Conservation (phyloP, 2,329 filamentous ascomycete genomes). For the Aspergillus novofumigatus region DNA sequence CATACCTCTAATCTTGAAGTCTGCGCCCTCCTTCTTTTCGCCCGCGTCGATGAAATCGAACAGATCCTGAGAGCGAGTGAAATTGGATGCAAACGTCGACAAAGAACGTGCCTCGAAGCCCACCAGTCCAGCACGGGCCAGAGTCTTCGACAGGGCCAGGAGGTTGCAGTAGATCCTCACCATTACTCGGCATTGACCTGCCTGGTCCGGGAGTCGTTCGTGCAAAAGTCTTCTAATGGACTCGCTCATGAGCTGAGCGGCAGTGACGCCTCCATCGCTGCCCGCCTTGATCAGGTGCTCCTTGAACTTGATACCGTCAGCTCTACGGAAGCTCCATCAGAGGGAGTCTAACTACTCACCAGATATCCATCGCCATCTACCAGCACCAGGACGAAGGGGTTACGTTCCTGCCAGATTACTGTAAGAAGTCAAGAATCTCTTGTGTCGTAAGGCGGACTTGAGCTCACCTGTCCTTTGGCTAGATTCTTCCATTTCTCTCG, state of each 20-base stretch:
- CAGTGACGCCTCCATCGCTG: constrained; percentile 53
- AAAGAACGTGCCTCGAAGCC: no score
- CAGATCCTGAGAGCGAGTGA: no score
- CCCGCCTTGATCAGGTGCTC: constrained; percentile 47
- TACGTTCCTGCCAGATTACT: constrained; percentile 39
- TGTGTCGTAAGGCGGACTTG: no score
- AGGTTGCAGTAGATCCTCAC: no score
- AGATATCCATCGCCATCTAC: constrained; percentile 61
- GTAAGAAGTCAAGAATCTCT: no score
- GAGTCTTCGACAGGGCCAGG: no score
- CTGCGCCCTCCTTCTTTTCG: no score
- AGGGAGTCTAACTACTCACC: constrained; percentile 13
- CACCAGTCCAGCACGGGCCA: no score
- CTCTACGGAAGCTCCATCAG: background rate
- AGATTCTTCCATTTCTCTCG: constrained; percentile 56
- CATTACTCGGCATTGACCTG: constrained; percentile 50
- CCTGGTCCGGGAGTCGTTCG: constrained; percentile 39
- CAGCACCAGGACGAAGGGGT: constrained; percentile 58
- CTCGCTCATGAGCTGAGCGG: constrained; percentile 52
- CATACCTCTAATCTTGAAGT: no score
- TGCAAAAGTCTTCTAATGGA: constrained; percentile 47
- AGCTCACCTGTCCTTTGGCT: constrained; percentile 44
- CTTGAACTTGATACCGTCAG: constrained; percentile 58
- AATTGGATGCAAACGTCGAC: no score
- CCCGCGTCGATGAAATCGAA: no score